Conservation (phyloP, 1,284 basidiomycete species). For the Microbotryum lychnidis-dioicae region DNA sequence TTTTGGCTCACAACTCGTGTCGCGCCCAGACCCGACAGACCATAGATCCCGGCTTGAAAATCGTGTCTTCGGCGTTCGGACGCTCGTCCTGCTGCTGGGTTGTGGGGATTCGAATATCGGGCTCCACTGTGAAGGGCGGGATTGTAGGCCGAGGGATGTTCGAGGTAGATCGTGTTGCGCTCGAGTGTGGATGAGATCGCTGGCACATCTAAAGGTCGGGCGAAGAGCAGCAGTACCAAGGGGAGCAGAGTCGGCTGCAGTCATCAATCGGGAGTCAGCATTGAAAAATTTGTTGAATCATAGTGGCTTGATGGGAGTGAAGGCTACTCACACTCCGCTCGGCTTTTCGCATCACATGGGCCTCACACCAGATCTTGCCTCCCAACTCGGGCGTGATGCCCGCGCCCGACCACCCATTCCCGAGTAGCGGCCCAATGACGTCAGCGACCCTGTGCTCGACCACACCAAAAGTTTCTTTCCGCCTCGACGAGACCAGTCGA, state of each 20-base stretch:
- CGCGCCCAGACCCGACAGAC: neutral
- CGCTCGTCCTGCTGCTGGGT: constrained; percentile 57
- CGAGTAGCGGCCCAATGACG: constrained; percentile 60
- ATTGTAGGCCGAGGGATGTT: constrained; percentile 60
- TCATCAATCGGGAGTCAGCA: constrained; percentile 18
- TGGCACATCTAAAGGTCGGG: constrained; percentile 78
- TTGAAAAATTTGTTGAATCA: too few species aligned
- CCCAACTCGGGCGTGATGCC: constrained; percentile 40
- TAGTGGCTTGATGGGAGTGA: too few species aligned
- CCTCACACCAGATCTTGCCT: constrained; percentile 75
- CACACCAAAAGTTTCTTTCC: constrained; percentile 66
- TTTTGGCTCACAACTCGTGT: too few species aligned
- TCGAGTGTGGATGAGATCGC: constrained; percentile 66
- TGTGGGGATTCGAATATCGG: constrained; percentile 77
- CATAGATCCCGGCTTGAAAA: constrained; percentile 6
- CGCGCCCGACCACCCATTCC: constrained; percentile 44
- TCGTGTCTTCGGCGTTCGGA: constrained; percentile 23
- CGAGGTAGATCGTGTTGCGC: constrained; percentile 57
- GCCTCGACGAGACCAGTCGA: constrained; percentile 62
- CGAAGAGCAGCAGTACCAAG: constrained; percentile 80
- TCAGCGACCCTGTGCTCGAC: constrained; percentile 74
- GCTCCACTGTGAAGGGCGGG: constrained; percentile 56
- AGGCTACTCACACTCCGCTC: constrained; percentile 39
- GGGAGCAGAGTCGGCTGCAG: constrained; percentile 65
- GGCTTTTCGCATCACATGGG: constrained; percentile 44